A percentile compares a stretch with the other conserved stretches of the same genome.
Conservation (phyloP, 805 yeast genomes). For the Metschnikowia amazonensis region DNA sequence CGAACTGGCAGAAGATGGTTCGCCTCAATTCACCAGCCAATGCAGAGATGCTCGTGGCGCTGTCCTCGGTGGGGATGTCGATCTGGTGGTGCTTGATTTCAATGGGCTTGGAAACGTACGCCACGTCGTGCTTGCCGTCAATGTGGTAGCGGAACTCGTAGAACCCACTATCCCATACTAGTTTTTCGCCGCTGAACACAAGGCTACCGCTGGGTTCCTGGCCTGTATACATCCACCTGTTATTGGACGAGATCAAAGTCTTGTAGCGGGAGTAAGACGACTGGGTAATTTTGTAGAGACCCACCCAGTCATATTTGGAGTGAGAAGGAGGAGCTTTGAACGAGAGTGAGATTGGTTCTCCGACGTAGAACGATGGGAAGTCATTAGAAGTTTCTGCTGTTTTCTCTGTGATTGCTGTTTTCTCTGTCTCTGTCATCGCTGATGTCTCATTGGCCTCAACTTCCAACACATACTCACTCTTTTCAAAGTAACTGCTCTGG, state of each 20-base stretch:
- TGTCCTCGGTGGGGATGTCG: constrained; percentile 31
- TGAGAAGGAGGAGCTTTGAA: constrained; percentile 54
- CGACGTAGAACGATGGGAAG: constrained; percentile 33
- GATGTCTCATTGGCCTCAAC: not conserved
- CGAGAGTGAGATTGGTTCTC: constrained; percentile 49
- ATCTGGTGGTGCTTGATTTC: constrained; percentile 48
- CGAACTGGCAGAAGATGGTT: constrained; percentile 30
- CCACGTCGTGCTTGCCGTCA: constrained; percentile 65
- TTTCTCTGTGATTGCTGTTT: too few species aligned
- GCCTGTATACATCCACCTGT: constrained; percentile 58
- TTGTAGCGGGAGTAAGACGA: constrained; percentile 52
- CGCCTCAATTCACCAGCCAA: constrained; percentile 32
- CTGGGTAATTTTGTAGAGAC: constrained; percentile 61
- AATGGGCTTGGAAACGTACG: constrained; percentile 60
- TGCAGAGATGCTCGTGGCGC: constrained; percentile 19
- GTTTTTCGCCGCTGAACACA: constrained; percentile 44
- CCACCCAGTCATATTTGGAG: constrained; percentile 66
- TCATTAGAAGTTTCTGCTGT: too few species aligned
- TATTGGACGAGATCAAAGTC: constrained; percentile 59
- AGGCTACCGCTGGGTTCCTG: constrained; percentile 41
- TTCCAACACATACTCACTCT: constrained; percentile 30
- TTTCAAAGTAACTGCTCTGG: constrained; percentile 36
- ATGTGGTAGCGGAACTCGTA: constrained; percentile 74
- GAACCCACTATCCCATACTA: constrained; percentile 64
- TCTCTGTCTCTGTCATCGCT: not conserved